Evolutionary conservation across 1,284 basidiomycete genomes (phyloP), one percentile per base, ranked within the genome.

Genomic region (Melampsora larici-populina): DNA sequence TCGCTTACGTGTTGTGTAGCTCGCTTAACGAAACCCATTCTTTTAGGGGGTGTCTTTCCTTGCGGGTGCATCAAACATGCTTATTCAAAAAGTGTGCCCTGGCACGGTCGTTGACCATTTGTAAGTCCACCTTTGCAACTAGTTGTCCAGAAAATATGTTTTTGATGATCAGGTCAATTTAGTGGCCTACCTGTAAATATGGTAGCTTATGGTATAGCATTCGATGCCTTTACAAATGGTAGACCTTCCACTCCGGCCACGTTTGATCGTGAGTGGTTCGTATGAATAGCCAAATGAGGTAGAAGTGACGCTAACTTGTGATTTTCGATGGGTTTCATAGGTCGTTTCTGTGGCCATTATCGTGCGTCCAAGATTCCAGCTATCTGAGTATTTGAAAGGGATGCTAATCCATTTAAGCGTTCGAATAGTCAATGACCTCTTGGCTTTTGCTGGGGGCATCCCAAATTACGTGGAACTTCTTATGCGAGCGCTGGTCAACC

Each of bases 171-270:
- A 13, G 1, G 5, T 31, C 9, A 36, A 17, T 58, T 15, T 21
- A 72, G 70, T 48, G n/a, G n/a, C 1, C 62, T 63, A 8, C n/a
- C 26, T 18, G 70, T 24, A 5, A 40, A 62, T 43, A 13, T 73
- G 40, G 70, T 58, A 36, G 70, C 9, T 1, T 73, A 73, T 60
- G 70, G 70, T 5, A 31, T 73, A 48, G 70, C 70, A 17, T 55
- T 73, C n/a, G 70, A 73, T 65, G 70, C 70, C 1, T 64, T 73
- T 29, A 15, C 49, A 6, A 63, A 65, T 31, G 58, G 70, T 33
- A 40, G 70, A 0, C 70, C 70, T 1, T 58, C 70, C 36, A 36
- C 24, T 43, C 58, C 36, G 7, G 63, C 70, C 13, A 73, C 62
- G 17, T 43, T 73, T 24, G 70, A 73, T 64, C 60, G 70, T 73